These are phyloP conservation scores for Fusarium proliferatum DNA, from an alignment of 2,329 filamentous ascomycete species.

Conservation along the genomic window DNA sequence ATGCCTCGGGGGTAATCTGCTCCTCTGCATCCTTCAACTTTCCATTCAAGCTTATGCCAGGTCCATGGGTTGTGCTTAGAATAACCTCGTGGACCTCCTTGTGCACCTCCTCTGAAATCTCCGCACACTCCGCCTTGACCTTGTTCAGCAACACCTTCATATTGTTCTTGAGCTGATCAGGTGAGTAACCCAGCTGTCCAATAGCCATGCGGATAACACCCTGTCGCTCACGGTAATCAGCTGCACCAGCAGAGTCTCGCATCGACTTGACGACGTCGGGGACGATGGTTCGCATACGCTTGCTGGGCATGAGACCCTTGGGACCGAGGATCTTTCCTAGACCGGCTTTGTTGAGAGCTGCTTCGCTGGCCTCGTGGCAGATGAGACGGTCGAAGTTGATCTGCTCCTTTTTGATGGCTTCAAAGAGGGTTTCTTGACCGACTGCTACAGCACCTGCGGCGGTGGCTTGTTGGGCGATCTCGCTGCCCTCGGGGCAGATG, in stretches of 20 bases:
- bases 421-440: constrained; percentile 88
- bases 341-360: constrained; percentile 82
- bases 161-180: constrained; percentile 86
- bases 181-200: constrained; percentile 89
- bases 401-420: constrained; percentile 76
- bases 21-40: constrained; percentile 74
- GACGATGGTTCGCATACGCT: constrained; percentile 89
- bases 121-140: constrained; percentile 80
- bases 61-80: constrained; percentile 86
- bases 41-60: constrained; percentile 88
- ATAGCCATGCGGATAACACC: constrained; percentile 91
- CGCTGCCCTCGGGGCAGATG: constrained; percentile 85
- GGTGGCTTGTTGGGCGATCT: constrained; percentile 77
- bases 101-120: constrained; percentile 69
- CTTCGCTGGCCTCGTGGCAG: constrained; percentile 82
- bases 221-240: constrained; percentile 85
- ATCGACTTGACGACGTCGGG: constrained; percentile 80
- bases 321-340: constrained; percentile 88
- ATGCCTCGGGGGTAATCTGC: constrained; percentile 62
- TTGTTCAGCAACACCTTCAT: constrained; percentile 80
- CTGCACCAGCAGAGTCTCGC: constrained; percentile 83
- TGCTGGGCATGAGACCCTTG: constrained; percentile 89
- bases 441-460: constrained; percentile 83
- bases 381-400: constrained; percentile 92
- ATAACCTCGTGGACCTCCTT: constrained; percentile 71